These are phyloP conservation scores for Amphichorda felina DNA, from an alignment of 2,329 filamentous ascomycete species.

Conservation along the genomic window DNA sequence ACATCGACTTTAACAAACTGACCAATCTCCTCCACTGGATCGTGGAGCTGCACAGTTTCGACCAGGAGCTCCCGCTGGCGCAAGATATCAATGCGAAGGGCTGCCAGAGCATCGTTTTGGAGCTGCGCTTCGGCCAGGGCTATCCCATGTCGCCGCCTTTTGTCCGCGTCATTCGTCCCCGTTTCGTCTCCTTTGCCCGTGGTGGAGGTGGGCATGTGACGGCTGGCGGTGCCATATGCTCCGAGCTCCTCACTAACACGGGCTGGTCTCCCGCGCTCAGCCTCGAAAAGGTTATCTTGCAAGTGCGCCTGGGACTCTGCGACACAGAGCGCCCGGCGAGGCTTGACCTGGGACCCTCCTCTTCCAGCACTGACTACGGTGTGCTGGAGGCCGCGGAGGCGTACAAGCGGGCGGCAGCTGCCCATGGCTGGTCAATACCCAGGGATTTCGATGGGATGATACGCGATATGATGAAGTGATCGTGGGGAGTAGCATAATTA, in stretches of 20 bases:
- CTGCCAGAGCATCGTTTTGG: slow-evolving; percentile 60
- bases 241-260: slow-evolving; percentile 72
- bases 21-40: slow-evolving; percentile 82
- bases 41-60: slow-evolving; percentile 78
- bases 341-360: too few species aligned
- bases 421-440: too few species aligned
- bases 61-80: slow-evolving; percentile 54
- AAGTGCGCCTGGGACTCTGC: too few species aligned
- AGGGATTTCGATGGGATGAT: too few species aligned
- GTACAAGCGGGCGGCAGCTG: too few species aligned
- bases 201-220: slow-evolving; percentile 86
- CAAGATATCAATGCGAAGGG: slow-evolving; percentile 56
- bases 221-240: slow-evolving; percentile 68
- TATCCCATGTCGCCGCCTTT: slow-evolving; percentile 77
- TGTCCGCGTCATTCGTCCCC: slow-evolving; percentile 69
- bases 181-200: slow-evolving; percentile 57
- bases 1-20: slow-evolving; percentile 55
- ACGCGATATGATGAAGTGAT: too few species aligned
- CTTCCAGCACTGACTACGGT: too few species aligned
- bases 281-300: slow-evolving; percentile 76
- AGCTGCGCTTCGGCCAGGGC: slow-evolving; percentile 66
- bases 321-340: too few species aligned
- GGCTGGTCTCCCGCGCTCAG: slow-evolving; percentile 67
- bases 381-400: too few species aligned
- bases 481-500: too few species aligned